Percentiles rank a stretch among this genome's conserved stretches.
phyloP scores from a whole-genome alignment of 441 rosid species.

The Omphalea diandra region DNA sequence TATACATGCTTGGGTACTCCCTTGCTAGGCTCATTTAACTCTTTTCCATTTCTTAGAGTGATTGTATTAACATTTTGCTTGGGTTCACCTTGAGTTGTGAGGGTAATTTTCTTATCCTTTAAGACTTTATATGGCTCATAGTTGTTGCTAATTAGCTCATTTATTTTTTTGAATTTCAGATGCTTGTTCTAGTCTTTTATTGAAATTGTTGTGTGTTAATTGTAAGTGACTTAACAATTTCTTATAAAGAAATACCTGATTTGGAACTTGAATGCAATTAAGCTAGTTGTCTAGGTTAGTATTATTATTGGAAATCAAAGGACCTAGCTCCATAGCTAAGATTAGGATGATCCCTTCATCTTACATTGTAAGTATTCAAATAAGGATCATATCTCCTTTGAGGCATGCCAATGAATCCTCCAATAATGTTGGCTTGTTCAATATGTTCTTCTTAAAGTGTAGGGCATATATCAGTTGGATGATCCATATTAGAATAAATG shows the following conservation, averaged over 20 bases:
- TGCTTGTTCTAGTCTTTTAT: neutral
- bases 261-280: no score
- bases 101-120: neutral
- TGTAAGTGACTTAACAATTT: neutral
- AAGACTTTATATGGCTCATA: neutral
- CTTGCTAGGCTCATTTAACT: neutral
- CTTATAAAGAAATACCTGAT: no score
- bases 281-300: neutral
- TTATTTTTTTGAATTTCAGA: neutral
- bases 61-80: neutral
- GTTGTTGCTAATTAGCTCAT: neutral
- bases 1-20: neutral
- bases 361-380: neutral
- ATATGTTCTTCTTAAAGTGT: no score
- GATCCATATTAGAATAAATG: no score
- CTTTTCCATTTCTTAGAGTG: neutral
- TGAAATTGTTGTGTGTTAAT: neutral
- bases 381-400: no score
- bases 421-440: no score
- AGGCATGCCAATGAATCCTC: no score
- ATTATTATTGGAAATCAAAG: no score
- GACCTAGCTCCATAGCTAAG: no score
- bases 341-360: neutral
- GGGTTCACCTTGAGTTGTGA: neutral
- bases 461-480: no score